Conservation (phyloP, 2,329 filamentous ascomycete genomes). For the Botrytis cinerea region DNA sequence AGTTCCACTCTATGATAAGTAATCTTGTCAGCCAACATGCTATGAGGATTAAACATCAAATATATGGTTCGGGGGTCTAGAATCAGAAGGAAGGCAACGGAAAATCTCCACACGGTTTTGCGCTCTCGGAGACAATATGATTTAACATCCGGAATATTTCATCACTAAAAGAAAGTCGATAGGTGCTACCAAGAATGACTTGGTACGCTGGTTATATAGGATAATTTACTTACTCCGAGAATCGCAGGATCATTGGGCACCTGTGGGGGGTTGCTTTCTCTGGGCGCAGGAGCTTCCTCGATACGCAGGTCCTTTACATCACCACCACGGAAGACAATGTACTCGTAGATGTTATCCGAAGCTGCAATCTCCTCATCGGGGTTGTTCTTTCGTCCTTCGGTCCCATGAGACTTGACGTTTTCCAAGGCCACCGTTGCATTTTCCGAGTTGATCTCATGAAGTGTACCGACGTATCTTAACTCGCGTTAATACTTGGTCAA, state of each 20-base stretch:
- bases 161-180: constrained; percentile 62
- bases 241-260: constrained; percentile 96
- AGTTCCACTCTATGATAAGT: constrained; percentile 48
- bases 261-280: constrained; percentile 73
- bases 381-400: constrained; percentile 81
- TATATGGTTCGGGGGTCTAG: constrained; percentile 20
- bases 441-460: constrained; percentile 98
- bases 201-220: constrained; percentile 24
- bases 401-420: constrained; percentile 92
- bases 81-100: constrained; percentile 99
- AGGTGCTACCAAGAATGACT: not conserved
- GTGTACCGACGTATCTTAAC: constrained; percentile 84
- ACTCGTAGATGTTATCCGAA: constrained; percentile 91
- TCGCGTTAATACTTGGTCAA: constrained; percentile 32
- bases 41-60: constrained; percentile 29
- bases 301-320: constrained; percentile 98
- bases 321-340: constrained; percentile 96
- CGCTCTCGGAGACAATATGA: constrained; percentile 84
- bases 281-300: constrained; percentile 74
- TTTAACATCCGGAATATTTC: constrained; percentile 98
- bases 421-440: constrained; percentile 95
- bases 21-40: constrained; percentile 35
- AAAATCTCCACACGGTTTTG: constrained; percentile 92
- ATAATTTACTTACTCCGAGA: constrained; percentile 76
- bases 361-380: constrained; percentile 80